Evolutionary conservation across 2,329 filamentous ascomycete genomes (phyloP).

Genomic region (Clarireedia sp.): DNA sequence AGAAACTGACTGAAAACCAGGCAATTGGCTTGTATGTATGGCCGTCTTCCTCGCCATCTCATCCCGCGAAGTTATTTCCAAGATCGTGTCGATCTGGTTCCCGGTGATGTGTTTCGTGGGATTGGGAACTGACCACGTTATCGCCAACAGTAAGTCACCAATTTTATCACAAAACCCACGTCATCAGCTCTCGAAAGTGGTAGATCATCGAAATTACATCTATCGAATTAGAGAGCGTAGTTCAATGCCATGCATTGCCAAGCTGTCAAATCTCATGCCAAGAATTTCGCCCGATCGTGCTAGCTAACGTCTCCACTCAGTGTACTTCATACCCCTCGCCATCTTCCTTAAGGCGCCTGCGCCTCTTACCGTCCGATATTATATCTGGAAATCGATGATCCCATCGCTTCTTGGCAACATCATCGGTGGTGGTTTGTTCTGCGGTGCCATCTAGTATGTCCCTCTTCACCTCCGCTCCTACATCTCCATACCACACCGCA

Average conservation of each 20-base stretch:
- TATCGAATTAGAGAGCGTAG: too few species aligned
- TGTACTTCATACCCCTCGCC: constrained; percentile 43
- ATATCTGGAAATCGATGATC: constrained; percentile 51
- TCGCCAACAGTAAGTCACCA: constrained; percentile 38
- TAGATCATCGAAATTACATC: too few species aligned
- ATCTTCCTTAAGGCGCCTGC: constrained; percentile 40
- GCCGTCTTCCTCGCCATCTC: constrained; percentile 42
- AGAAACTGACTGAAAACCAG: constrained; percentile 2
- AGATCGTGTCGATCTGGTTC: constrained; percentile 49
- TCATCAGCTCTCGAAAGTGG: too few species aligned
- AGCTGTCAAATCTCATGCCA: constrained; percentile 2
- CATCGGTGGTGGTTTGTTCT: constrained; percentile 44
- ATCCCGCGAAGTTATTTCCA: constrained; percentile 43
- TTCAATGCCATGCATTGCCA: neutral
- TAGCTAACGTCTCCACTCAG: neutral
- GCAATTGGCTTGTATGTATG: constrained; percentile 50
- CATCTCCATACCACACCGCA: neutral
- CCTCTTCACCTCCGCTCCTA: neutral
- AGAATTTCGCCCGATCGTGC: neutral
- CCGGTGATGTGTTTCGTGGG: constrained; percentile 48
- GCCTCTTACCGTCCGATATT: constrained; percentile 39
- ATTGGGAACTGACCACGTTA: constrained; percentile 46
- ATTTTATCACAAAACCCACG: neutral
- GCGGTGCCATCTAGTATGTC: constrained; percentile 36
- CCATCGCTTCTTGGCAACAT: constrained; percentile 46